phyloP scores from a whole-genome alignment of 305 asterid genomes.

The Fraxinus latifolia region DNA sequence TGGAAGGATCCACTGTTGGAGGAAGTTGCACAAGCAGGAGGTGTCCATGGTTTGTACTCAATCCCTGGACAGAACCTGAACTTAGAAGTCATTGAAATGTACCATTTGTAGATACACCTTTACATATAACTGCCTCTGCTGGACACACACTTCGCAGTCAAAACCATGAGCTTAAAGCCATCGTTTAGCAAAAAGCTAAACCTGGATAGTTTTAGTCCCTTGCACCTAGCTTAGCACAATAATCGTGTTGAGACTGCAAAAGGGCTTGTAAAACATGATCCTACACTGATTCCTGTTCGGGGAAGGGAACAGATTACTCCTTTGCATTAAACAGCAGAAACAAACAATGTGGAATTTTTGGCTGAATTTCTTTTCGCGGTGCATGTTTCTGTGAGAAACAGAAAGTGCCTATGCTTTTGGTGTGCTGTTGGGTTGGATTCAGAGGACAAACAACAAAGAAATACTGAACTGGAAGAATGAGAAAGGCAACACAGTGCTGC shows the following conservation, averaged over 20 bases:
- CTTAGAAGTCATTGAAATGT: not conserved
- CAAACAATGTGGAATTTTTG: slow-evolving; percentile 13
- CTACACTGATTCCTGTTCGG: slow-evolving; percentile 16
- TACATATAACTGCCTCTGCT: slow-evolving; percentile 30
- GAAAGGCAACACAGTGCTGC: slow-evolving; percentile 29
- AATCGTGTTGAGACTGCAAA: not conserved
- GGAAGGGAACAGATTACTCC: slow-evolving; percentile 26
- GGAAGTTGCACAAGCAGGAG: not conserved
- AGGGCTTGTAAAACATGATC: slow-evolving; percentile 8
- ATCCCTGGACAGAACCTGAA: slow-evolving; percentile 8
- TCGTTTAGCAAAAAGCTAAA: slow-evolving; percentile 23
- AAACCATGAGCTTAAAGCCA: slow-evolving; percentile 26
- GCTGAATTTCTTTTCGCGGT: slow-evolving; percentile 16
- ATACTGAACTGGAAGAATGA: slow-evolving; percentile 12
- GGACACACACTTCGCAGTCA: slow-evolving; percentile 22
- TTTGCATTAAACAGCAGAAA: slow-evolving; percentile 22
- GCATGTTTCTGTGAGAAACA: slow-evolving; percentile 25
- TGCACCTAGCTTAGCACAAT: slow-evolving; percentile 18
- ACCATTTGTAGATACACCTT: slow-evolving; percentile 22
- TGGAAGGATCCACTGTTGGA: not conserved
- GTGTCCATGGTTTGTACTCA: not conserved
- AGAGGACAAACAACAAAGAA: not conserved
- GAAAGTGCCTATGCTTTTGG: not conserved
- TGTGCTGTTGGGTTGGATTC: slow-evolving; percentile 25
- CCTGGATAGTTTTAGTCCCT: slow-evolving; percentile 28